Percentiles rank a stretch among this genome's conserved stretches.
phyloP scores from a whole-genome alignment of 129 eudicot species.

The Artemisia annua region DNA sequence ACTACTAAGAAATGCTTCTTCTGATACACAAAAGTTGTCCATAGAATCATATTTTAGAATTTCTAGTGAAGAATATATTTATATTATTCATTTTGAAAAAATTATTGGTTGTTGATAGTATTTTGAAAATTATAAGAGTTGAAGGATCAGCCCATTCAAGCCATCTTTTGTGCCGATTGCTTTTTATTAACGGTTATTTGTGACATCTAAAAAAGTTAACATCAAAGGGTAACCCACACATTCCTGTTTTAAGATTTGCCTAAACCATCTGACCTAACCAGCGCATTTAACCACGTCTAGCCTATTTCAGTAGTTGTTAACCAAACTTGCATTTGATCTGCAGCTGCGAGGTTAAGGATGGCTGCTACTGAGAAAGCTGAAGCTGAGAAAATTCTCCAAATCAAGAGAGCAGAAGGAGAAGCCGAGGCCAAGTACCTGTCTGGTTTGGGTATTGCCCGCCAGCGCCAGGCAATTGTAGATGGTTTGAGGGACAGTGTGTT shows the following conservation, averaged over 20 bases:
- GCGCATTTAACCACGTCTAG: not conserved
- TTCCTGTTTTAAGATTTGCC: not conserved
- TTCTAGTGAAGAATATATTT: too few species aligned
- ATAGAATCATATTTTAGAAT: too few species aligned
- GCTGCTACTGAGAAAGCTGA: constrained; percentile 88
- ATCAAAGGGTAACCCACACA: not conserved
- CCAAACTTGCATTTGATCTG: not conserved
- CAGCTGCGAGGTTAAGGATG: constrained; percentile 84
- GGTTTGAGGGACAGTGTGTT: constrained; percentile 87
- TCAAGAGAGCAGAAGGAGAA: constrained; percentile 86
- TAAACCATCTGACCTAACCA: not conserved
- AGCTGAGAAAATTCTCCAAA: constrained; percentile 80
- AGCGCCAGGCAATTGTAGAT: constrained; percentile 84
- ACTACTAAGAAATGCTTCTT: too few species aligned
- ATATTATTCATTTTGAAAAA: too few species aligned
- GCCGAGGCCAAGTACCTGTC: constrained; percentile 77
- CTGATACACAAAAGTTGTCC: too few species aligned
- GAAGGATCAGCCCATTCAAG: too few species aligned
- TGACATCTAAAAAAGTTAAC: too few species aligned
- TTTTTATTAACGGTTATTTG: too few species aligned
- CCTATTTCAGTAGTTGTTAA: not conserved
- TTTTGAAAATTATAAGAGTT: too few species aligned
- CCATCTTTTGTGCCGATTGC: too few species aligned
- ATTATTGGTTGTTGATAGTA: too few species aligned
- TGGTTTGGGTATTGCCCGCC: constrained; percentile 86